A percentile compares a stretch with the other conserved stretches of the same genome.
phyloP scores from a whole-genome alignment of 495 filamentous ascomycete genomes.

The Parathielavia appendiculata region DNA sequence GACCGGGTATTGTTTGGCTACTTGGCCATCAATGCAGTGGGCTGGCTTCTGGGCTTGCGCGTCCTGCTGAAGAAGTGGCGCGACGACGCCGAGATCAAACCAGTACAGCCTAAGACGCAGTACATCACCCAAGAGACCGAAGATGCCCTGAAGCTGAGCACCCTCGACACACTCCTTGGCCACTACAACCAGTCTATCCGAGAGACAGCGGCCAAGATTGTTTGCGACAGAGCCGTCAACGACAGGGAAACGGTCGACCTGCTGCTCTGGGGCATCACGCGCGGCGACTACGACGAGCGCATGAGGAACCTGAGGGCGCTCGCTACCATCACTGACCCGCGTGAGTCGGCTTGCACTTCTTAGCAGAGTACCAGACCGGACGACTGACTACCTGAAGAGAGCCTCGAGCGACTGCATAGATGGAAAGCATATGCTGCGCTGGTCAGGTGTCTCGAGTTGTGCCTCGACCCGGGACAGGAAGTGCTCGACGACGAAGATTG shows the following conservation, averaged over 20 bases:
- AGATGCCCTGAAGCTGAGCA: slow-evolving; percentile 46
- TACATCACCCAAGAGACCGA: slow-evolving; percentile 59
- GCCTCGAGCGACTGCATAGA: slow-evolving; percentile 33
- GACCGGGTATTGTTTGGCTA: slow-evolving; percentile 41
- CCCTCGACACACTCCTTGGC: slow-evolving; percentile 47
- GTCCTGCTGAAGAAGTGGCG: slow-evolving; percentile 41
- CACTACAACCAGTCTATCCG: slow-evolving; percentile 52
- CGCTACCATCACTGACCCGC: slow-evolving; percentile 31
- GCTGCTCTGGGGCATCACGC: slow-evolving; percentile 48
- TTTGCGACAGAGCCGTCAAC: slow-evolving; percentile 49
- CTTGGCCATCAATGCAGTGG: slow-evolving; percentile 37
- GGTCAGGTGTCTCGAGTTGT: slow-evolving; percentile 48
- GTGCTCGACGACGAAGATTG: slow-evolving; percentile 42
- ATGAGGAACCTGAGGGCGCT: slow-evolving; percentile 46
- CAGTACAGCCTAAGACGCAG: slow-evolving; percentile 48
- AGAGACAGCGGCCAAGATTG: slow-evolving; percentile 48
- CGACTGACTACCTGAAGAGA: slow-evolving; percentile 17
- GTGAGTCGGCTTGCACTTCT: slow-evolving; percentile 16
- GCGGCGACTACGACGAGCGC: slow-evolving; percentile 46
- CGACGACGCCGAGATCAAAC: slow-evolving; percentile 45
- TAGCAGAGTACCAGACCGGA: not conserved
- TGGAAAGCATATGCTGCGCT: slow-evolving; percentile 47
- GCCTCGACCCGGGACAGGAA: slow-evolving; percentile 47
- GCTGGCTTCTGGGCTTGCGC: slow-evolving; percentile 36
- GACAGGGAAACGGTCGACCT: slow-evolving; percentile 39